Conservation (phyloP, 768 basidiomycete species). For the Daedaleopsis nitida region DNA sequence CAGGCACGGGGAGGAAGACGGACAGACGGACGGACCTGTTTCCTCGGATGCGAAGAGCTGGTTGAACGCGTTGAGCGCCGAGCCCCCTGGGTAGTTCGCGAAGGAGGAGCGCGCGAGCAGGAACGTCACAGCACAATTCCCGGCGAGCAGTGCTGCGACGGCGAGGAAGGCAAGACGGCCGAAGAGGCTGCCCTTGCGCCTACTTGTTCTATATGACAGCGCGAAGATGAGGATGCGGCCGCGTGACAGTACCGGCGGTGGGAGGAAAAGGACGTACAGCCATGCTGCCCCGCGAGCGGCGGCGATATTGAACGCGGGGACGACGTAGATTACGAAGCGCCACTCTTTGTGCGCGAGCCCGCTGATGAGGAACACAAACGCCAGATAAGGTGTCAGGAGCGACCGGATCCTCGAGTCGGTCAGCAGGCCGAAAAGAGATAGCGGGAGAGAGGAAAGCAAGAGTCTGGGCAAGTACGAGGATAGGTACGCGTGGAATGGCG, state of each 20-base stretch:
- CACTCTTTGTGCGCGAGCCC: conserved; percentile 93
- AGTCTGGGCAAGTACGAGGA: conserved; percentile 74
- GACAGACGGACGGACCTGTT: conserved; percentile 30
- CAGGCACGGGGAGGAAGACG: not conserved
- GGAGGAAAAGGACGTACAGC: conserved; percentile 53
- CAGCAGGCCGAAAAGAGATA: conserved; percentile 55
- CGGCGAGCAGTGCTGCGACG: conserved; percentile 47
- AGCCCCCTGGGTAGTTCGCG: conserved; percentile 89
- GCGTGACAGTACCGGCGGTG: not conserved
- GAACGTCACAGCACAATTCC: conserved; percentile 56
- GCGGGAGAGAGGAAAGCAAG: conserved; percentile 62
- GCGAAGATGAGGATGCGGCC: not conserved
- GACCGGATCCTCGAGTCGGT: conserved; percentile 51
- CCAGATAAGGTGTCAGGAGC: conserved; percentile 52
- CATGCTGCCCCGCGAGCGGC: conserved; percentile 66
- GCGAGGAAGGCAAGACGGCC: conserved; percentile 48
- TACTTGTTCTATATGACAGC: conserved; percentile 40
- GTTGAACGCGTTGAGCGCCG: conserved; percentile 68
- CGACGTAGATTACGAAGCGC: conserved; percentile 90
- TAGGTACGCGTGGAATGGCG: conserved; percentile 71
- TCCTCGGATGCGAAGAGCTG: conserved; percentile 39
- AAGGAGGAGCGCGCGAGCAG: conserved; percentile 61
- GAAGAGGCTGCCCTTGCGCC: conserved; percentile 49
- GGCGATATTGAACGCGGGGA: conserved; percentile 80
- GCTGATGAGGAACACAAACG: conserved; percentile 68